These are phyloP conservation scores for Hydrangea macrophylla DNA, from an alignment of 148 eudicot genomes.

Conservation along the genomic window DNA sequence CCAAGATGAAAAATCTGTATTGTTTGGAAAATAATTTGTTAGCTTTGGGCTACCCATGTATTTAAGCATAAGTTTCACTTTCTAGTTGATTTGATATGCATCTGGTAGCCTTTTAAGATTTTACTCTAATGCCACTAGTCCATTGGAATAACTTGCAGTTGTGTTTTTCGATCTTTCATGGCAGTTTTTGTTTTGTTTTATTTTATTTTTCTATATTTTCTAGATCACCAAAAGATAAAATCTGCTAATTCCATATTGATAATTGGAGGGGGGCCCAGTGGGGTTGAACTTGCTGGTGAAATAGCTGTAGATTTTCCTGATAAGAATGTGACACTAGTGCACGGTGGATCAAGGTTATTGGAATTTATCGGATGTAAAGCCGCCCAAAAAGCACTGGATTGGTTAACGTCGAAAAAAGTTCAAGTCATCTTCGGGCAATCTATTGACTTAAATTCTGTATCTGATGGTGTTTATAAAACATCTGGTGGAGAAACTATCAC, in stretches of 20 bases:
- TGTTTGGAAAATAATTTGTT: too few species aligned
- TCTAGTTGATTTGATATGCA: too few species aligned
- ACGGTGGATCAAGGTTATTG: slow-evolving; percentile 45
- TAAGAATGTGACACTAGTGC: slow-evolving; percentile 47
- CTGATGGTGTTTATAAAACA: slow-evolving; percentile 44
- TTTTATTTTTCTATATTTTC: slow-evolving; percentile 14
- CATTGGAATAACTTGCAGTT: neutral
- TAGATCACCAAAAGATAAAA: slow-evolving; percentile 35
- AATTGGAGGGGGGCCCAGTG: slow-evolving; percentile 60
- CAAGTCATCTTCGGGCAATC: slow-evolving; percentile 44
- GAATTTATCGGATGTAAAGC: slow-evolving; percentile 53
- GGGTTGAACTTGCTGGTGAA: slow-evolving; percentile 68
- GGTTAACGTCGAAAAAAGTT: slow-evolving; percentile 48
- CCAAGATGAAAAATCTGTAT: too few species aligned
- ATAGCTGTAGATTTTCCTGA: slow-evolving; percentile 43
- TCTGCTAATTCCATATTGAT: slow-evolving; percentile 38
- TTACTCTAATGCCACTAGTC: neutral
- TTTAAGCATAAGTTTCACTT: too few species aligned
- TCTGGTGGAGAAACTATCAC: slow-evolving; percentile 41
- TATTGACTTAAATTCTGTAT: slow-evolving; percentile 22
- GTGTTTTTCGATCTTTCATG: neutral
- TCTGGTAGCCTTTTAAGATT: too few species aligned
- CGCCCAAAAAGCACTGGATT: slow-evolving; percentile 34
- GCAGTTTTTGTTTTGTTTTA: too few species aligned
- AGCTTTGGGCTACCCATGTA: too few species aligned